Conservation (phyloP, 1,284 basidiomycete genomes). For the Psilocybe mexicana region DNA sequence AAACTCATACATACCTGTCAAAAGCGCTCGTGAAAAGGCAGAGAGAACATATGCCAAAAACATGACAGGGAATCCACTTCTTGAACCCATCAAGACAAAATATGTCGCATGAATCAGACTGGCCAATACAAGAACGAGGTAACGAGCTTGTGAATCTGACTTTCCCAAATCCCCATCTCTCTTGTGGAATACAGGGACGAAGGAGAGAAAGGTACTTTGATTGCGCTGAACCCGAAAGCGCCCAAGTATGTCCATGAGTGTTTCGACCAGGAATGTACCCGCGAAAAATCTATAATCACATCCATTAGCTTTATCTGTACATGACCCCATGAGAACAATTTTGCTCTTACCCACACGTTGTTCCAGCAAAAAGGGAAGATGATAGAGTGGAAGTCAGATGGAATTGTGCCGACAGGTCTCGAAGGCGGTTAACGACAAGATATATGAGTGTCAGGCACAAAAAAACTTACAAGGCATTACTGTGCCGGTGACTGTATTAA, state of each 20-base stretch:
- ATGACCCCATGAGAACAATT: background rate
- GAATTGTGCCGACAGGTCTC: slow-evolving; percentile 52
- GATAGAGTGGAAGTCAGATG: slow-evolving; percentile 50
- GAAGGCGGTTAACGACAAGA: background rate
- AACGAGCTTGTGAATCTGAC: slow-evolving; percentile 48
- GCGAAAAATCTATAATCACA: slow-evolving; percentile 39
- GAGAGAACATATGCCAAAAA: slow-evolving; percentile 50
- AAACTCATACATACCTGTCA: slow-evolving; percentile 40
- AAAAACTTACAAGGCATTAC: slow-evolving; percentile 41
- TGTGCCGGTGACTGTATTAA: slow-evolving; percentile 39
- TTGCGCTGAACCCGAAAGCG: slow-evolving; percentile 31
- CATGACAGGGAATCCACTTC: slow-evolving; percentile 43
- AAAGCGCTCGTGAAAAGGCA: slow-evolving; percentile 46
- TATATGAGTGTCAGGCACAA: background rate
- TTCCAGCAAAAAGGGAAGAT: slow-evolving; percentile 53
- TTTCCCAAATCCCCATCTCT: slow-evolving; percentile 27
- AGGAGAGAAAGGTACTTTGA: slow-evolving; percentile 23
- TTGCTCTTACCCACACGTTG: slow-evolving; percentile 46
- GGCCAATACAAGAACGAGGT: slow-evolving; percentile 38
- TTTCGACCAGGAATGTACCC: slow-evolving; percentile 50
- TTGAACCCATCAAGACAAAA: slow-evolving; percentile 52
- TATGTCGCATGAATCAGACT: slow-evolving; percentile 43
- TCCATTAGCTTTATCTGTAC: background rate
- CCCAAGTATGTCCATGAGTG: slow-evolving; percentile 42
- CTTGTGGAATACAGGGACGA: slow-evolving; percentile 11